Percentiles rank a stretch among this genome's conserved stretches.
Evolutionary conservation across 352 stramenopile genomes (phyloP).

Genomic region (Lagenidium sp.): DNA sequence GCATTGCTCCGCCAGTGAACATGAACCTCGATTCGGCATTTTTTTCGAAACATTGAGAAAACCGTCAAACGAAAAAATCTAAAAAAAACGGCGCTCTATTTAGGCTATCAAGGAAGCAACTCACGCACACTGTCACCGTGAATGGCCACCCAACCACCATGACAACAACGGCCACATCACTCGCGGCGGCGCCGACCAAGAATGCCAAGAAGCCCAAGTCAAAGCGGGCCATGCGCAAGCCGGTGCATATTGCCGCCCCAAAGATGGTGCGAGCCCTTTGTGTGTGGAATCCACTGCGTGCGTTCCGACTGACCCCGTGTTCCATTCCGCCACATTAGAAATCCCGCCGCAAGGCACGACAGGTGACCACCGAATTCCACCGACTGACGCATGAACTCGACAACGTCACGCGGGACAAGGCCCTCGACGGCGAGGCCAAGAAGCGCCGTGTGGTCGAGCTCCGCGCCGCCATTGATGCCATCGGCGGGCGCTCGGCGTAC

Average conservation of each 20-base stretch:
- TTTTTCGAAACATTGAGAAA: too few species aligned
- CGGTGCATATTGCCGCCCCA: conserved; percentile 43
- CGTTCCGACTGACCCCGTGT: too few species aligned
- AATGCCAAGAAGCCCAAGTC: conserved; percentile 30
- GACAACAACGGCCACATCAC: neutral
- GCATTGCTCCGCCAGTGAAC: too few species aligned
- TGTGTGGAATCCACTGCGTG: too few species aligned
- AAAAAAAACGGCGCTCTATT: too few species aligned
- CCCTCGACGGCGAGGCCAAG: conserved; percentile 15
- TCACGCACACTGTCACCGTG: too few species aligned
- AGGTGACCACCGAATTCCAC: conserved; percentile 75
- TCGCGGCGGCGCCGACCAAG: too few species aligned
- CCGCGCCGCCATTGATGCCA: conserved; percentile 63
- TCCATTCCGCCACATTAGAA: too few species aligned
- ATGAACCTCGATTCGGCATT: too few species aligned
- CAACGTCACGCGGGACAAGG: conserved; percentile 32
- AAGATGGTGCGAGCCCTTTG: conserved; percentile 18
- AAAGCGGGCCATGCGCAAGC: conserved; percentile 40
- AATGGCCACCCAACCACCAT: too few species aligned
- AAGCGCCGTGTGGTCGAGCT: conserved; percentile 35
- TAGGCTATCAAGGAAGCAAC: too few species aligned
- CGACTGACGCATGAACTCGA: conserved; percentile 66
- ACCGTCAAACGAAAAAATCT: too few species aligned
- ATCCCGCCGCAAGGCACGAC: conserved; percentile 55
- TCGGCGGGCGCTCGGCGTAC: conserved; percentile 90